Evolutionary conservation across 805 yeast species (phyloP), one percentile per base, ranked within the genome.

Genomic region (Hanseniaspora pseudoguilliermondii): DNA sequence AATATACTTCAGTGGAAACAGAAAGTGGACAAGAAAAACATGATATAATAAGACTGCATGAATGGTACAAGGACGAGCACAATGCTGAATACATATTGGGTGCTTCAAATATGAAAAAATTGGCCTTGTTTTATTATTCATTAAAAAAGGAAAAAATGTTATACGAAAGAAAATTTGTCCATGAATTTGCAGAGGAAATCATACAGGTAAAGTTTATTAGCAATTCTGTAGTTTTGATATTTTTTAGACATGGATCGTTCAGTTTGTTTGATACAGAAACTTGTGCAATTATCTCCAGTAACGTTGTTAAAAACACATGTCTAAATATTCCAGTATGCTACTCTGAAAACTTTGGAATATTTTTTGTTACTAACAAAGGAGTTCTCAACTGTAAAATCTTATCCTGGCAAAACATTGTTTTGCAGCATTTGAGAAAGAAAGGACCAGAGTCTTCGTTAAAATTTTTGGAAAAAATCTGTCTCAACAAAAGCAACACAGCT

Each of bases 361-460:
- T 34, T n/a, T 46, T 29, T 46, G 27, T 65, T 32, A 65, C 70
- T 5, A 63, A 59, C 20, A 64, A 64, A 50, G 59, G 62, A 15
- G 43, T 67, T n/a, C 62, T 63, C 34, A 54, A 63, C 0, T 71
- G 70, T 3, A 61, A 57, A 23, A 62, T 64, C 49, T 51, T 61
- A 34, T 60, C 69, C 5, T 69, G 72, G 72, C 63, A 70, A 9
- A 65, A 66, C 46, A 59, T 66, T 1, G 61, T 61, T 13, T 55
- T 69, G 21, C 62, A 59, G 29, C 60, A 61, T 8, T 67, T 69
- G 10, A 69, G 67, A 50, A 55, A 49, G 16, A 68, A 67, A 15
- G 61, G 63, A 38, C 67, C 64, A 44, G 50, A 64, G 7, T 61
- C 60, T 9, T 69, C 70, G n/a, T 49, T 69, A 29, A 58, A 59